Evolutionary conservation across 2,329 filamentous ascomycete species (phyloP), one percentile per base, ranked within the genome.

Genomic region (Rhinocladiella mackenziei): DNA sequence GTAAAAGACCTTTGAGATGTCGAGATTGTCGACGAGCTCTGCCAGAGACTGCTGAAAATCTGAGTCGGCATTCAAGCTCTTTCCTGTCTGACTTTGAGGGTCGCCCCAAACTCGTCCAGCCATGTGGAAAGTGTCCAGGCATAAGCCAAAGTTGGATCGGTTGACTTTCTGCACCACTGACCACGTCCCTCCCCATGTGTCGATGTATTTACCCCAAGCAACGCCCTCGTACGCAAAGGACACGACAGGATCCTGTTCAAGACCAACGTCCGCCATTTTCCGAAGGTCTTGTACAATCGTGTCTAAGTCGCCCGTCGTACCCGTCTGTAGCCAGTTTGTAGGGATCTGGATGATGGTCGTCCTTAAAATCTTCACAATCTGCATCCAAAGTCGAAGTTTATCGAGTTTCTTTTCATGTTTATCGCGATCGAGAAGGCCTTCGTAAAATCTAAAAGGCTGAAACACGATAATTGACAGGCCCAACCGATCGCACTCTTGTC

Each of bases 51-150:
- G 66, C 4, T 63, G 60, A 1, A 85, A 69, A 0, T 70, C 74
- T 4, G 66, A 64, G 2, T 84, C 77, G 4, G 77, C 81, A 48
- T 77, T 69, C 0, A 63, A 51, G 0, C 68, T 76, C 52, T 71
- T 72, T 3, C 82, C 77, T 0, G 67, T 67, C 0, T 65, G 51
- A 0, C 71, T 62, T 0, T 76, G 62, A 0, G 84, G 84, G 57
- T 89, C 84, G 0, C 81, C 84, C 55, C 78, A 89, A 47, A 86
- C 76, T 3, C 79, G 67, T 0, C 77, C 84, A 1, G 83, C 78
- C 48, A 89, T 84, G 62, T 89, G 86, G 67, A 86, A 89, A 0
- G 80, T 86, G 63, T 89, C 85, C 18, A 89, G 71, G 59, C 84
- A 88, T 31, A 88, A 67, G 5, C 84, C 84, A 59, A 89, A 87